phyloP scores from a whole-genome alignment of 2,329 filamentous ascomycete species.

The Phaeosphaeria sp. region DNA sequence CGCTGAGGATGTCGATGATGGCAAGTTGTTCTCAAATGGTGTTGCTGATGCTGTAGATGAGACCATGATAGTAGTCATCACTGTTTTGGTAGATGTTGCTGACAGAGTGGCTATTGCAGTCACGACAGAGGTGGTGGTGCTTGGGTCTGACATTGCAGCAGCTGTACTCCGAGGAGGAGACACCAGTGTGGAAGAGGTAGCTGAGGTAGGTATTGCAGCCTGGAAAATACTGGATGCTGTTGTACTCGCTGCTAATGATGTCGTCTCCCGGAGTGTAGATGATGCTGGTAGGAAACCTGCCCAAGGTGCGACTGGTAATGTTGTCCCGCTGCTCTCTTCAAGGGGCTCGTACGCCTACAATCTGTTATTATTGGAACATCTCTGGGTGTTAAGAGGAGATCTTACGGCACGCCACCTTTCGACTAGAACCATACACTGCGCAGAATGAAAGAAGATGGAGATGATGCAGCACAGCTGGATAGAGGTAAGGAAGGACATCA shows the following conservation, averaged over 20 bases:
- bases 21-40: slow-evolving; percentile 1
- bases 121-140: background rate
- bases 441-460: background rate
- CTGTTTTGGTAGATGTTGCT: slow-evolving; percentile 8
- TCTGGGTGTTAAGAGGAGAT: background rate
- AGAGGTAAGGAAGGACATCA: background rate
- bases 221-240: background rate
- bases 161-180: background rate
- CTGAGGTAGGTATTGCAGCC: too few relatives aligned
- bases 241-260: background rate
- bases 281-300: background rate
- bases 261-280: background rate
- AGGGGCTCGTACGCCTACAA: background rate
- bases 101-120: background rate
- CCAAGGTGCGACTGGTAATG: background rate
- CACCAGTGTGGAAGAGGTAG: background rate
- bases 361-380: background rate
- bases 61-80: slow-evolving; percentile 12
- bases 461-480: background rate
- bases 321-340: background rate
- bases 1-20: background rate
- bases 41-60: background rate
- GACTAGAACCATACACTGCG: background rate
- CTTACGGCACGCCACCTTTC: background rate
- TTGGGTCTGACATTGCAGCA: background rate